A percentile compares a stretch with the other conserved stretches of the same genome.
Conservation (phyloP, 768 basidiomycete genomes). For the Russula earlei region DNA sequence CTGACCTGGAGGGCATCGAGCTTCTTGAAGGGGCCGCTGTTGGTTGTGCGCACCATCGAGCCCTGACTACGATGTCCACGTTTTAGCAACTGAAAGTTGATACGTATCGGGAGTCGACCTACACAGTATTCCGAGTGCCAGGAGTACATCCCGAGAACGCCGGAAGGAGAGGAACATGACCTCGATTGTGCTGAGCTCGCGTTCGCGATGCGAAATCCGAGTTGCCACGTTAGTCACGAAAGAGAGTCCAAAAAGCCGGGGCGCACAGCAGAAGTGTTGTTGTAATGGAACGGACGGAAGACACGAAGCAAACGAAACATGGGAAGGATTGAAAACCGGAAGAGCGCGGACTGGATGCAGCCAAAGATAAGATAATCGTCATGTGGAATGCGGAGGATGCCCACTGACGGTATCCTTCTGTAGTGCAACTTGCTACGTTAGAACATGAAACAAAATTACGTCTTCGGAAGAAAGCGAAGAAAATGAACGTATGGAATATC, state of each 20-base stretch:
- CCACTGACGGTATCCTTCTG: conserved; percentile 72
- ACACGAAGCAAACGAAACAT: conserved; percentile 85
- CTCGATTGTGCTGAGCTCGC: conserved; percentile 58
- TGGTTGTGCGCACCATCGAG: too few relatives aligned
- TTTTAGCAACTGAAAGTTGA: too few relatives aligned
- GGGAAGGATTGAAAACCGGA: conserved; percentile 84
- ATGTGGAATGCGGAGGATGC: neutral
- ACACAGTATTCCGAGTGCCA: conserved; percentile 80
- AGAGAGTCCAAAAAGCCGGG: neutral
- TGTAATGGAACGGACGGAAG: conserved; percentile 83
- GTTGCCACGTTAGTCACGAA: neutral
- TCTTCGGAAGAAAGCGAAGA: too few relatives aligned
- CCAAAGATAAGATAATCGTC: neutral
- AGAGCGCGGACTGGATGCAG: conserved; percentile 57
- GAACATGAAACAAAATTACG: too few relatives aligned
- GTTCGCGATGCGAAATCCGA: neutral
- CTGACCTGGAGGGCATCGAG: too few relatives aligned
- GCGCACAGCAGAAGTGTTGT: conserved; percentile 69
- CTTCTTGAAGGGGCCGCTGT: too few relatives aligned
- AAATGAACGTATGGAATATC: too few relatives aligned
- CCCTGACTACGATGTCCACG: too few relatives aligned
- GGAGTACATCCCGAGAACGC: conserved; percentile 75
- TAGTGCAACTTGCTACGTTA: conserved; percentile 74
- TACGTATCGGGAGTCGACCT: too few relatives aligned
- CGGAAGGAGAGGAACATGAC: conserved; percentile 88